Percentiles rank a stretch among this genome's conserved stretches.
These are phyloP conservation scores for Urostyla sp. DNA, from an alignment of 73 alveolate genomes.

Conservation along the genomic window DNA sequence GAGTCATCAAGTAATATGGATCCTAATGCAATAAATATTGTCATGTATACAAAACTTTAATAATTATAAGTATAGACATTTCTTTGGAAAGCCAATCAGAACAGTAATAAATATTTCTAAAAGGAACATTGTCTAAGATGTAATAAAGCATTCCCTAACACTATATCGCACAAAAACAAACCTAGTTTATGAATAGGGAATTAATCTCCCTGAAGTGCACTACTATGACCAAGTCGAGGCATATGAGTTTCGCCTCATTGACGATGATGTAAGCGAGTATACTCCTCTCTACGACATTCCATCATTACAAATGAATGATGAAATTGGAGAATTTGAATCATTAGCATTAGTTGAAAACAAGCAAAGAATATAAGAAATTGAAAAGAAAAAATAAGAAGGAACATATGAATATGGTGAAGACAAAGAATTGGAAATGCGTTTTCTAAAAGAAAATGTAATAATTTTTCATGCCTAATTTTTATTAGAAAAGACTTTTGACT, in stretches of 20 bases:
- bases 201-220: constrained; percentile 11
- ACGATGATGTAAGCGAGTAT: constrained; percentile 60
- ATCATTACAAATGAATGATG: constrained; percentile 45
- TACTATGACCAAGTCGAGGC: too few relatives aligned
- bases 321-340: constrained; percentile 53
- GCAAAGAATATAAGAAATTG: neutral
- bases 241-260: constrained; percentile 65
- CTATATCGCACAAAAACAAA: constrained; percentile 1
- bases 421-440: neutral
- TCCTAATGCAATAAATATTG: too few relatives aligned
- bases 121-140: constrained; percentile 45
- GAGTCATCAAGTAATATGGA: too few relatives aligned
- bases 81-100: too few relatives aligned
- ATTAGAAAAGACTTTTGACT: constrained; percentile 1
- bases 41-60: too few relatives aligned
- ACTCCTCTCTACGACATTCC: constrained; percentile 66
- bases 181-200: constrained; percentile 3
- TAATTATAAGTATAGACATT: too few relatives aligned
- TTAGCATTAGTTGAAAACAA: constrained; percentile 55
- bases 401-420: neutral
- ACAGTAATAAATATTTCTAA: constrained; percentile 21
- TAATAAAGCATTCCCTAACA: constrained; percentile 56
- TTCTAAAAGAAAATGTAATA: constrained; percentile 1
- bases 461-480: neutral
- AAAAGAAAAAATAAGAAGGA: neutral